Base-by-base conservation (phyloP, 1,284 basidiomycete species). In the Cutaneotrichosporon curvatum region DNA sequence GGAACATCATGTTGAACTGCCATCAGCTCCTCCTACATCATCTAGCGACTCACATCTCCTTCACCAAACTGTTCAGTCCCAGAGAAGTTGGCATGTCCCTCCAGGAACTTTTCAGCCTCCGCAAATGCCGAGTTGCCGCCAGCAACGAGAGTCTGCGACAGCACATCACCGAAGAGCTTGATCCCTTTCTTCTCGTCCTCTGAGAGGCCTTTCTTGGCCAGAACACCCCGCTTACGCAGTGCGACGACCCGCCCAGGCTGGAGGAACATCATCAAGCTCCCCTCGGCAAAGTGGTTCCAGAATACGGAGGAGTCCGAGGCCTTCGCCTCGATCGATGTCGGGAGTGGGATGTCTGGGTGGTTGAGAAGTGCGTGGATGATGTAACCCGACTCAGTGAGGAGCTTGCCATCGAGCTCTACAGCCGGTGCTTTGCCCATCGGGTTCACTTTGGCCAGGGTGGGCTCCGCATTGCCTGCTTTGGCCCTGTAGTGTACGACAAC, bases 251-350 rank as follows among this genome's bases (percentile, higher is more conserved):
- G 51, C 16, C 53, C 56, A 2, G 55, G 54, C 43, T 66, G 62
- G 15, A 70, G 50, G 18, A 58, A 47, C n/a, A 53, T 53, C 60
- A 70, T 63, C 37, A 63, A 49, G 21, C 47, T 55, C 10, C 60
- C 67, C 44, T 70, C 67, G 34, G 58, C 19, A 38, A 61, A 68
- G 53, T 66, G 61, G 35, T 44, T 40, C 65, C 64, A 70, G 54
- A 59, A 70, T 10, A 55, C 38, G 9, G 51, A 53, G 22, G 47
- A 35, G 19, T 55, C 46, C 7, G 53, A 54, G 2, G 61, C 43
- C 2, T 39, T 45, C 4, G 39, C 10, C 40, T 66, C 61, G 4
- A 63, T 48, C 8, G 12, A 7, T 7, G 25, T 7, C 12, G 25
- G 25, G 8, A 28, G 12, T 7, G 25, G 25, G 7, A 28, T 28